A percentile compares a stretch with the other conserved stretches of the same genome.
Evolutionary conservation across 2,329 filamentous ascomycete species (phyloP).

Genomic region (Talaromyces sp.): DNA sequence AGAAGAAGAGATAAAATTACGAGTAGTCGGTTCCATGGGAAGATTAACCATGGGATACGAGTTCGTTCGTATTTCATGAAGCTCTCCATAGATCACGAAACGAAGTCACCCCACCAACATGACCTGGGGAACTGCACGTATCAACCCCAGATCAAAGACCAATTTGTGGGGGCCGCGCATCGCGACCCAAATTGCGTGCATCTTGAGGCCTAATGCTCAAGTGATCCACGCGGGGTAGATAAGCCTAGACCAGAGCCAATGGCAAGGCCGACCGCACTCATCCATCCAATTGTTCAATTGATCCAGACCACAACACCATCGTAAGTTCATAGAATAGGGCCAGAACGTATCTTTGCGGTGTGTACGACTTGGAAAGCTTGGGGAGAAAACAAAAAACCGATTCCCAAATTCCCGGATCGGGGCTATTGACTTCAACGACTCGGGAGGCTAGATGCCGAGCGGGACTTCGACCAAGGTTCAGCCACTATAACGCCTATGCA

Average conservation of each 20-base stretch:
- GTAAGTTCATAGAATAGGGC: neutral
- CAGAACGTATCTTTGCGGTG: neutral
- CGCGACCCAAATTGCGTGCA: conserved; percentile 7
- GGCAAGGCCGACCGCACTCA: neutral
- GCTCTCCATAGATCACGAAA: conserved; percentile 3
- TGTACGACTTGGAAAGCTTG: neutral
- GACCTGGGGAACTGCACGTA: conserved; percentile 13
- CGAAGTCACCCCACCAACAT: conserved; percentile 10
- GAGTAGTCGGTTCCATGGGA: too few species aligned
- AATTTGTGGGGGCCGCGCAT: conserved; percentile 1
- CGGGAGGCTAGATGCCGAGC: conserved; percentile 7
- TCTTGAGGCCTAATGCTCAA: neutral
- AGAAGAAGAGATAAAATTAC: too few species aligned
- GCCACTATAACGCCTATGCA: conserved; percentile 20
- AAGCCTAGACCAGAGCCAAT: neutral
- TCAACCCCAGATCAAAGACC: conserved; percentile 10
- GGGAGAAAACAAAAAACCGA: neutral
- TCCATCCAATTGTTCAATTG: conserved; percentile 5
- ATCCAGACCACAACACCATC: neutral
- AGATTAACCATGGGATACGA: neutral
- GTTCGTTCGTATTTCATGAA: conserved; percentile 4
- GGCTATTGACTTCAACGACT: neutral
- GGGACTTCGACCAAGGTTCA: conserved; percentile 19
- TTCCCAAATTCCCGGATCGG: conserved; percentile 6
- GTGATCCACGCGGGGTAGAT: conserved; percentile 12